Percentiles rank a stretch among this genome's conserved stretches.
Conservation (phyloP, 805 yeast species). For the Candida namnaoensis region DNA sequence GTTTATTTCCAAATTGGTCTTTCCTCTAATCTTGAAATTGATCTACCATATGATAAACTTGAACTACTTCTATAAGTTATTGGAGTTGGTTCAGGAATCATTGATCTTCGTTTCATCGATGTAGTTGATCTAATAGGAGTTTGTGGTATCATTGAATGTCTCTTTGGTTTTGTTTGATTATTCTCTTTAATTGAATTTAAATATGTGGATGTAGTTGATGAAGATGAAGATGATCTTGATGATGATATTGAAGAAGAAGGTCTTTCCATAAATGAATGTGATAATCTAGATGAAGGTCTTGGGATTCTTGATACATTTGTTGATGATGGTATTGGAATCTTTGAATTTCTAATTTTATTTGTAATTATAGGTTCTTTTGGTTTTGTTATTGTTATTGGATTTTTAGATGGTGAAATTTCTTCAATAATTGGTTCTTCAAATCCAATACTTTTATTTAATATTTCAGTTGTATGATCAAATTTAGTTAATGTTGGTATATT, state of each 20-base stretch:
- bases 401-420: no score
- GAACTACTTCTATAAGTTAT: constrained; percentile 6
- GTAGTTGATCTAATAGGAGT: constrained; percentile 10
- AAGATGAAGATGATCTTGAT: background rate
- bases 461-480: no score
- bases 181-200: constrained; percentile 4
- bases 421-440: no score
- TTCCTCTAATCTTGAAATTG: no score
- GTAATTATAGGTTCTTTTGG: constrained; percentile 1
- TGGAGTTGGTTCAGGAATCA: constrained; percentile 19
- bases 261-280: background rate
- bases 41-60: background rate
- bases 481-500: no score
- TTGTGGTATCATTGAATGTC: constrained; percentile 16
- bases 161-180: constrained; percentile 6
- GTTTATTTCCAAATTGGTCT: no score
- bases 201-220: constrained; percentile 1
- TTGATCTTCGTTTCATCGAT: constrained; percentile 5
- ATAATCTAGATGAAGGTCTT: constrained; percentile 11
- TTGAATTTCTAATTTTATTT: constrained; percentile 4
- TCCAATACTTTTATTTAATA: no score
- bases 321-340: constrained; percentile 5
- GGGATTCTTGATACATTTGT: constrained; percentile 12
- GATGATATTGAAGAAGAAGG: no score
- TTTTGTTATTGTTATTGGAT: background rate